Percentiles rank a stretch among this genome's conserved stretches.
These are phyloP conservation scores for Candida rishiriensis DNA, from an alignment of 805 yeast genomes.

Conservation along the genomic window DNA sequence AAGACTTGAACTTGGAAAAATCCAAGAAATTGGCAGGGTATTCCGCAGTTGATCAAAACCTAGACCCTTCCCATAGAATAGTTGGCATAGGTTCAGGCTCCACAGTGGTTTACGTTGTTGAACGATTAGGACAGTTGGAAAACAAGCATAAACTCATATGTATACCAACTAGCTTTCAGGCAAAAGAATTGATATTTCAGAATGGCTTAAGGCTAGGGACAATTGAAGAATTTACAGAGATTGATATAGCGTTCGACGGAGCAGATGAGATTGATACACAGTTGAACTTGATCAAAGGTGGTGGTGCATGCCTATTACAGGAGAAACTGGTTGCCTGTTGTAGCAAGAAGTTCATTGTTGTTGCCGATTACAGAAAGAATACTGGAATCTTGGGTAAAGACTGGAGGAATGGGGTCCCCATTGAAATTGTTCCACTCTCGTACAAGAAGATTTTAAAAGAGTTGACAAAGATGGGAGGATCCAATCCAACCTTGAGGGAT, in stretches of 20 bases:
- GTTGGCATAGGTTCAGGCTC: conserved; percentile 96
- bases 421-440: conserved; percentile 88
- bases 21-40: conserved; percentile 89
- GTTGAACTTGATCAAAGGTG: conserved; percentile 91
- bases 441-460: conserved; percentile 68
- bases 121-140: conserved; percentile 71
- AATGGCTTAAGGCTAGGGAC: conserved; percentile 76
- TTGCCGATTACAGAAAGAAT: conserved; percentile 88
- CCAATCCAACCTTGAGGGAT: conserved; percentile 59
- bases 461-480: conserved; percentile 58
- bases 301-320: conserved; percentile 96
- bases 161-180: conserved; percentile 95
- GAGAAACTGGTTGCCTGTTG: conserved; percentile 91
- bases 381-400: conserved; percentile 65
- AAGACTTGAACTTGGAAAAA: conserved; percentile 52
- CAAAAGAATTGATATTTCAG: conserved; percentile 73
- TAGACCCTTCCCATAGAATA: conserved; percentile 64
- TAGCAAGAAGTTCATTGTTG: conserved; percentile 73
- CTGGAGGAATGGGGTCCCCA: conserved; percentile 91
- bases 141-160: conserved; percentile 59
- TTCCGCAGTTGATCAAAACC: conserved; percentile 84
- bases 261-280: conserved; percentile 90
- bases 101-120: conserved; percentile 93
- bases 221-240: conserved; percentile 72
- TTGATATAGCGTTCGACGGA: conserved; percentile 96